Evolutionary conservation across 2,329 filamentous ascomycete species (phyloP).

Genomic region (Coleophoma crateriformis): DNA sequence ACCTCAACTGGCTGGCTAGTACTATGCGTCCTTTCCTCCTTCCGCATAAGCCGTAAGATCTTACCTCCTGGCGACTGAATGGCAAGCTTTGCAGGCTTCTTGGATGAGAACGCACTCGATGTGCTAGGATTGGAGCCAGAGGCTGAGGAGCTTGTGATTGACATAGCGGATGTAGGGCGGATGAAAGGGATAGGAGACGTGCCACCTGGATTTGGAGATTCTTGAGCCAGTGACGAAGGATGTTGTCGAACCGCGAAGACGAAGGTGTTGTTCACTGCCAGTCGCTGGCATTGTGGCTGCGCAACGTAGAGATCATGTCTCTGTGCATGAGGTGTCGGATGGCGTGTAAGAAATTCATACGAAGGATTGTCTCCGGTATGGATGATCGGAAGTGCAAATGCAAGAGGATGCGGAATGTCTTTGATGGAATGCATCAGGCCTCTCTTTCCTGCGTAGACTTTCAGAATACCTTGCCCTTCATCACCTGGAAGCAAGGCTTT

Average conservation of each 20-base stretch:
- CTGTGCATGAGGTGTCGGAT: conserved; percentile 96
- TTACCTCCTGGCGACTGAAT: conserved; percentile 94
- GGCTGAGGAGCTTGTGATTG: conserved; percentile 54
- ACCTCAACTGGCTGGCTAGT: conserved; percentile 43
- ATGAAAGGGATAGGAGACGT: conserved; percentile 52
- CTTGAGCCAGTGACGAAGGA: conserved; percentile 53
- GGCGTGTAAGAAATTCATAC: conserved; percentile 87
- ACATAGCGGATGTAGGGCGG: conserved; percentile 58
- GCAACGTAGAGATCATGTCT: conserved; percentile 95
- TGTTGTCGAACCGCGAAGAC: conserved; percentile 96
- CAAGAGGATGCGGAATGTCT: conserved; percentile 88
- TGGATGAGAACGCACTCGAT: conserved; percentile 44
- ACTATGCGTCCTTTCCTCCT: conserved; percentile 53
- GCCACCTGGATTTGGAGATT: conserved; percentile 29
- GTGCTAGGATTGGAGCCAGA: conserved; percentile 52
- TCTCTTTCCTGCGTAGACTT: conserved; percentile 88
- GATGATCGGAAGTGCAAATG: conserved; percentile 81
- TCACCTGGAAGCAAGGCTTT: conserved; percentile 90
- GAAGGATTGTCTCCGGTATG: conserved; percentile 90
- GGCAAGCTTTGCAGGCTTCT: conserved; percentile 91
- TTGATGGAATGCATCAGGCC: conserved; percentile 97
- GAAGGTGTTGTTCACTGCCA: conserved; percentile 95
- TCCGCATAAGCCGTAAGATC: conserved; percentile 81
- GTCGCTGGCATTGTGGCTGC: conserved; percentile 83
- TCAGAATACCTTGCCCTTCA: conserved; percentile 81